Evolutionary conservation across 495 filamentous ascomycete genomes (phyloP), one percentile per base, ranked within the genome.

Genomic region (Durotheca rogersii): DNA sequence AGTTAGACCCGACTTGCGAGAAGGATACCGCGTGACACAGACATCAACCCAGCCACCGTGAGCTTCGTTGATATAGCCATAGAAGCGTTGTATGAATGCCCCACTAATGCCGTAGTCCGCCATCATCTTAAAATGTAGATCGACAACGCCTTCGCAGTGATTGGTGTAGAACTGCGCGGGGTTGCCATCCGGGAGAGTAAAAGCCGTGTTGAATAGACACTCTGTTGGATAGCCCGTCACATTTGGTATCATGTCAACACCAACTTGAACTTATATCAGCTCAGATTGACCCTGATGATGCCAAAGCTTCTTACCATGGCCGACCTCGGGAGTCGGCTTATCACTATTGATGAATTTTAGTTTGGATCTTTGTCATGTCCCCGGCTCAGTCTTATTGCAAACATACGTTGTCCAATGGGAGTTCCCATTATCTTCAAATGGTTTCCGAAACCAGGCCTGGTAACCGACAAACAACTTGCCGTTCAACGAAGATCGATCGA

Each of bases 81-180:
- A 65, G 32, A 68, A 67, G 6, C 65, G 55, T 25, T 68, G 65
- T 10, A 67, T 14, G 31, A 68, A 58, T 21, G 64, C 61, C 1
- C 63, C 63, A 36, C 61, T 65, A 6, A 66, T 66, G n/a, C 61
- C 61, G 30, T 62, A 41, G 11, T 68, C 55, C 21, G 49, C 51
- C 61, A 68, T 66, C 56, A 62, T 62, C 34, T 60, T 51, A 29
- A 66, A 66, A 33, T 68, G 65, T 7, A 65, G 47, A 40, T 68
- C 63, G 1, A 65, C 63, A 4, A 68, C 53, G 0, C 63, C 60
- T n/a, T 65, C 56, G 40, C 65, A 68, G 19, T 66, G 60, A 20
- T 63, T 64, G 31, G 60, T 65, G 44, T 64, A 68, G 40, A 68
- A 60, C 15, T 61, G 50, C 9, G 56, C 53, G 7, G 40, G 3